These are phyloP conservation scores for Cyclotella cryptica DNA, from an alignment of 108 stramenopile species.

Conservation along the genomic window DNA sequence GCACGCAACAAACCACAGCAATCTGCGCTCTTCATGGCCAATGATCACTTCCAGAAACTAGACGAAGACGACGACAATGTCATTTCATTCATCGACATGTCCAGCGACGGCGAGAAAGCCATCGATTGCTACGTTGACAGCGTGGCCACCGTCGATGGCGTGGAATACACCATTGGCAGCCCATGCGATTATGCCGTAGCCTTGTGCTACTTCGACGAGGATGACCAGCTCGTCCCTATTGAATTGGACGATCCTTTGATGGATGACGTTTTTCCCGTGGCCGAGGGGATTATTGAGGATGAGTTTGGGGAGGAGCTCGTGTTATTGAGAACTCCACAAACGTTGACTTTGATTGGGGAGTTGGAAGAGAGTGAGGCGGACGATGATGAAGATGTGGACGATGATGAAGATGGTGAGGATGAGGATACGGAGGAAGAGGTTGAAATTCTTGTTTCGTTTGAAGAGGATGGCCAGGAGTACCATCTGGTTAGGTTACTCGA, in stretches of 20 bases:
- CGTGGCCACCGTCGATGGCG: slow-evolving; percentile 58
- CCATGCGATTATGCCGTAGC: slow-evolving; percentile 89
- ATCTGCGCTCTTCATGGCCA: slow-evolving; percentile 11
- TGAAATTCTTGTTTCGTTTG: slow-evolving; percentile 85
- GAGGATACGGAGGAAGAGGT: slow-evolving; percentile 83
- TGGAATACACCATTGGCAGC: slow-evolving; percentile 86
- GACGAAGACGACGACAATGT: slow-evolving; percentile 74
- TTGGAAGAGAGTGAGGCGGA: slow-evolving; percentile 52
- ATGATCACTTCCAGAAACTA: slow-evolving; percentile 41
- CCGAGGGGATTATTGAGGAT: slow-evolving; percentile 81
- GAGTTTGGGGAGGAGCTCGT: slow-evolving; percentile 90
- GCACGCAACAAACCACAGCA: not conserved
- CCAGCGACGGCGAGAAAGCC: slow-evolving; percentile 53
- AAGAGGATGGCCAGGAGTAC: slow-evolving; percentile 76
- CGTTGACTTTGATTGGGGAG: slow-evolving; percentile 84
- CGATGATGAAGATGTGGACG: slow-evolving; percentile 66
- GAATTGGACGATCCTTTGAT: slow-evolving; percentile 80
- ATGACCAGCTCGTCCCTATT: slow-evolving; percentile 71
- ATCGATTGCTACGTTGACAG: slow-evolving; percentile 91
- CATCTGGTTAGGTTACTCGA: slow-evolving; percentile 84
- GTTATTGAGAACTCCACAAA: slow-evolving; percentile 84
- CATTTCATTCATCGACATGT: slow-evolving; percentile 78
- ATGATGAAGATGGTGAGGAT: slow-evolving; percentile 58
- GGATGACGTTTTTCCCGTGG: slow-evolving; percentile 88
- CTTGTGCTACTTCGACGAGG: slow-evolving; percentile 79